These are phyloP conservation scores for Starmerella riodocensis DNA, from an alignment of 805 yeast genomes.

Conservation along the genomic window DNA sequence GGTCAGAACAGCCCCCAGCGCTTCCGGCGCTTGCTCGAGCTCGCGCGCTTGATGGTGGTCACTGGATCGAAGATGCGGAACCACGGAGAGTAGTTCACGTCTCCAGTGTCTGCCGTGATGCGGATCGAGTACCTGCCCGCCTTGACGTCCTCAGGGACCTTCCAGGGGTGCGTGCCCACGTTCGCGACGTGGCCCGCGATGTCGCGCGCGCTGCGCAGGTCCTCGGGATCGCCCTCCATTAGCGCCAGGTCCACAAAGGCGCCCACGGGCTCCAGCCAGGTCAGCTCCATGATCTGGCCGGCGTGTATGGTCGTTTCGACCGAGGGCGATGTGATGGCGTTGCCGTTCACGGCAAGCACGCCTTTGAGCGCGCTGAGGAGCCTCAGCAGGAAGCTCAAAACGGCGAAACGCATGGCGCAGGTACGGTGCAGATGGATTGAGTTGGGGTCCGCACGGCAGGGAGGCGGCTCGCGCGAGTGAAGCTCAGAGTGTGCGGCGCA, in stretches of 20 bases:
- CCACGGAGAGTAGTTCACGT: constrained; percentile 24
- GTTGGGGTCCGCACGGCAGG: too few relatives aligned
- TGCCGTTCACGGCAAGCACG: too few relatives aligned
- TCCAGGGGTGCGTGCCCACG: constrained; percentile 25
- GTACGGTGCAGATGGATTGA: too few relatives aligned
- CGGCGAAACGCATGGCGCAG: too few relatives aligned
- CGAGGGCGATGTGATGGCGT: constrained; percentile 14
- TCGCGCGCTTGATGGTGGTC: constrained; percentile 4
- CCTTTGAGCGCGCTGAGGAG: too few relatives aligned
- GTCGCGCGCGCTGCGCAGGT: constrained; percentile 19
- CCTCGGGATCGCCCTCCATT: constrained; percentile 22
- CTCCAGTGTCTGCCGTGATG: constrained; percentile 21
- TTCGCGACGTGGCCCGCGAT: constrained; percentile 24
- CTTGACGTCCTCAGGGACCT: constrained; percentile 15
- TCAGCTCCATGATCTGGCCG: constrained; percentile 20
- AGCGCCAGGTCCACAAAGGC: constrained; percentile 20
- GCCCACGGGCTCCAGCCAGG: constrained; percentile 24
- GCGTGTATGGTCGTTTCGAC: constrained; percentile 21
- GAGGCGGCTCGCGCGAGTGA: too few relatives aligned
- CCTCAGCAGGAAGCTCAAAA: too few relatives aligned
- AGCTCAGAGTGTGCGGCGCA: too few relatives aligned
- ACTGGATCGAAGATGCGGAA: constrained; percentile 16
- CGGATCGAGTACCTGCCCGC: constrained; percentile 16
- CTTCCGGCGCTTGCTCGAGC: background rate
- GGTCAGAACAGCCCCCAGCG: too few relatives aligned